Evolutionary conservation across 192 early-diverging fungal species (phyloP).

Genomic region (Umbelopsis sp.): DNA sequence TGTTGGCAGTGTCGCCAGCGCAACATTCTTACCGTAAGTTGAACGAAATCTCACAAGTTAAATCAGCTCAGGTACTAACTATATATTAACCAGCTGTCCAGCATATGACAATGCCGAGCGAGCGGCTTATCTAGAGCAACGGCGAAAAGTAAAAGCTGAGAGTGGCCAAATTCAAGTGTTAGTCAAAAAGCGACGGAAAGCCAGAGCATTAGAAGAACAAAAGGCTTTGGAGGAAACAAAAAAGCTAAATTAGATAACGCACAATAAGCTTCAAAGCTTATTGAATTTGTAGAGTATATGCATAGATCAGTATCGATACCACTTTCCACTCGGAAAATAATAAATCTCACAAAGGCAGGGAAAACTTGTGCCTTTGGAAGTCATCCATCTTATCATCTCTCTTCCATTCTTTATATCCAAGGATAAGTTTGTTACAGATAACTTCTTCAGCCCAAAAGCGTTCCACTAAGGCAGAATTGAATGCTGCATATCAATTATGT

Average conservation of each 20-base stretch:
- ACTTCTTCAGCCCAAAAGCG: no score
- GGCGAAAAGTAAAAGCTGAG: background rate
- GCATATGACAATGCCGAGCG: conserved; percentile 16
- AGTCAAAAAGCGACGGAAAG: conserved; percentile 16
- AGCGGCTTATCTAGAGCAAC: conserved; percentile 8
- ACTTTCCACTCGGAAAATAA: conserved; percentile 9
- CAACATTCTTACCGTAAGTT: conserved; percentile 16
- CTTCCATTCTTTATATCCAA: no score
- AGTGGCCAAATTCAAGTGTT: conserved; percentile 8
- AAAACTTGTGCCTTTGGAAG: no score
- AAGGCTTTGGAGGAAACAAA: background rate
- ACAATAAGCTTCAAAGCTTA: background rate
- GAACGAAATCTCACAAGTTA: background rate
- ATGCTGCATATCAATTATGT: no score
- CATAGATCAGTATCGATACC: conserved; percentile 19
- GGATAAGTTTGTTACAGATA: no score
- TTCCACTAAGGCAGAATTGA: no score
- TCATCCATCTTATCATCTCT: no score
- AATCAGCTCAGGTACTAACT: background rate
- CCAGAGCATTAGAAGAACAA: conserved; percentile 4
- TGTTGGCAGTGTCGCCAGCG: conserved; percentile 18
- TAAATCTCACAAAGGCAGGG: background rate
- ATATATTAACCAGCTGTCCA: background rate
- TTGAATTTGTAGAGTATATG: background rate
- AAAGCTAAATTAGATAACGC: background rate